phyloP scores from a whole-genome alignment of 495 filamentous ascomycete species.

The Lichina pygmaea region DNA sequence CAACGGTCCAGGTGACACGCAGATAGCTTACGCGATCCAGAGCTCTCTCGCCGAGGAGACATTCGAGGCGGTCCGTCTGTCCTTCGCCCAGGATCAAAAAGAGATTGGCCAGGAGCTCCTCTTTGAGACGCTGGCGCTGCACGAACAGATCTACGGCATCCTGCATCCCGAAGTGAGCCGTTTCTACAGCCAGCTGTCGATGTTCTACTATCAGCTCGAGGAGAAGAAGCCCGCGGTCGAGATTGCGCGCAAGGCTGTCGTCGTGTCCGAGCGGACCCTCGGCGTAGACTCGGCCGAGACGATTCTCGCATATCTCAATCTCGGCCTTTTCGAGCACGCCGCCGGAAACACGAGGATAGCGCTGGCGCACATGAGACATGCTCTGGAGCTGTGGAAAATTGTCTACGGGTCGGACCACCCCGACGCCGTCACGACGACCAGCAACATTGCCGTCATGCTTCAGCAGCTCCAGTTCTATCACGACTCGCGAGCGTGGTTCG shows the following conservation, averaged over 20 bases:
- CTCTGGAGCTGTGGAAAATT: constrained; percentile 87
- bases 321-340: constrained; percentile 84
- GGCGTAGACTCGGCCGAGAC: constrained; percentile 89
- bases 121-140: constrained; percentile 77
- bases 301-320: constrained; percentile 79
- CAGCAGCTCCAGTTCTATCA: constrained; percentile 78
- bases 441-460: constrained; percentile 97
- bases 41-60: constrained; percentile 87
- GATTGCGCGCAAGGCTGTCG: constrained; percentile 83
- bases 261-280: constrained; percentile 81
- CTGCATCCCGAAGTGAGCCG: constrained; percentile 90
- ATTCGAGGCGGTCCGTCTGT: constrained; percentile 81
- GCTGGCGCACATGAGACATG: constrained; percentile 67
- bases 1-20: background rate
- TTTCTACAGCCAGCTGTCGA: constrained; percentile 81
- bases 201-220: constrained; percentile 82
- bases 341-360: constrained; percentile 66
- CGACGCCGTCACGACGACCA: constrained; percentile 93
- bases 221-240: constrained; percentile 91
- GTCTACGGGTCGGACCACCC: constrained; percentile 86
- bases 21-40: background rate
- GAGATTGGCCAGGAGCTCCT: constrained; percentile 90
- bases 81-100: constrained; percentile 79
- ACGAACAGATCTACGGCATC: constrained; percentile 97
- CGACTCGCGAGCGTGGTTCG: constrained; percentile 89